Percentiles rank a stretch among this genome's conserved stretches.
These are phyloP conservation scores for Hibiscus tridactylites DNA, from an alignment of 345 rosid genomes.

Conservation along the genomic window DNA sequence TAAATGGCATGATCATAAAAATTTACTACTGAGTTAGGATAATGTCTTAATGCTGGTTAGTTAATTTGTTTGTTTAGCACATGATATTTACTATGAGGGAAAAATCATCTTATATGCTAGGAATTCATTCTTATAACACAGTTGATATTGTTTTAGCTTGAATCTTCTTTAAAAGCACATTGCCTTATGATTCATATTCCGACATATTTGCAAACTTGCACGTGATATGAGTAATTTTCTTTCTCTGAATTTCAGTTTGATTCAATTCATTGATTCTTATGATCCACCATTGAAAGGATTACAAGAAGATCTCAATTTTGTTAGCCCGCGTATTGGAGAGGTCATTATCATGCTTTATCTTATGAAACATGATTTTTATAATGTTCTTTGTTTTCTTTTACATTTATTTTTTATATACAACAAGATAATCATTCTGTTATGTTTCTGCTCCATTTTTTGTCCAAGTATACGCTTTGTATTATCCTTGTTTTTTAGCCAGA, in stretches of 20 bases:
- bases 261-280: conserved; percentile 90
- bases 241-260: conserved; percentile 53
- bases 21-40: too few species aligned
- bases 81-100: too few species aligned
- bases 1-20: too few species aligned
- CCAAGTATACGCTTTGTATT: background rate
- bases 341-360: conserved; percentile 31
- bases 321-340: conserved; percentile 99
- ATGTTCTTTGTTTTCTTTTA: background rate
- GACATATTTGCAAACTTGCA: background rate
- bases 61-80: too few species aligned
- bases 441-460: background rate
- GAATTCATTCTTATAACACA: background rate
- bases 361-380: background rate
- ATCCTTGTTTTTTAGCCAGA: background rate
- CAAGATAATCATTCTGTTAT: background rate
- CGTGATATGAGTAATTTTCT: background rate
- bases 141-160: background rate
- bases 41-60: too few species aligned
- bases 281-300: conserved; percentile 97
- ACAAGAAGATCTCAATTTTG: conserved; percentile 96
- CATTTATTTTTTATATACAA: background rate
- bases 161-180: background rate
- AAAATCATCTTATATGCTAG: background rate
- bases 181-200: background rate